A percentile compares a stretch with the other conserved stretches of the same genome.
These are phyloP conservation scores for Epichloe glyceriae DNA, from an alignment of 2,329 filamentous ascomycete genomes.

Conservation along the genomic window DNA sequence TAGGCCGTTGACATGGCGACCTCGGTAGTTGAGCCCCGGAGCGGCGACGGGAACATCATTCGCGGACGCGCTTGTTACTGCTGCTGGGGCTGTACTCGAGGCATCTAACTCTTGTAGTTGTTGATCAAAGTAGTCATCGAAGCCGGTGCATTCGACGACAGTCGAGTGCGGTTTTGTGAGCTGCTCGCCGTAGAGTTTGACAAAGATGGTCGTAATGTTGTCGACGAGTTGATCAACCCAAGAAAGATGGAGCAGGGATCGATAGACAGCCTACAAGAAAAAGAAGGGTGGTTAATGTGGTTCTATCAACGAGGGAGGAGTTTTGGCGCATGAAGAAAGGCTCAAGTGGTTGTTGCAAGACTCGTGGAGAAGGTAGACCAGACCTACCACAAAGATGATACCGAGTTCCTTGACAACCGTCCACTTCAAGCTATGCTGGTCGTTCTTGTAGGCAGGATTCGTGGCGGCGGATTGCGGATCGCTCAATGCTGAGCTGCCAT, in stretches of 20 bases:
- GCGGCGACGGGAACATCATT: conserved; percentile 14
- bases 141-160: conserved; percentile 62
- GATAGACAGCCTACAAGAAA: conserved; percentile 69
- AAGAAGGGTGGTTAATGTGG: too few relatives aligned
- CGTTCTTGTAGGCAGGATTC: conserved; percentile 71
- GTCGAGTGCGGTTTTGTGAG: conserved; percentile 70
- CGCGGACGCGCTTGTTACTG: conserved; percentile 15
- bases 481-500: conserved; percentile 46
- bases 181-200: conserved; percentile 80
- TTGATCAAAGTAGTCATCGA: conserved; percentile 90
- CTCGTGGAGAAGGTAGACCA: neutral
- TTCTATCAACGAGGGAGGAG: neutral
- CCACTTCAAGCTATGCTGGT: conserved; percentile 93
- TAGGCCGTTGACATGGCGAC: conserved; percentile 21
- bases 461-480: conserved; percentile 44
- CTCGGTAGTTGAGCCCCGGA: conserved; percentile 28
- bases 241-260: conserved; percentile 83
- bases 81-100: conserved; percentile 23
- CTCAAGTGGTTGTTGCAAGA: neutral
- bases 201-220: conserved; percentile 84
- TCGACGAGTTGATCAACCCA: conserved; percentile 97
- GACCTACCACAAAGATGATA: conserved; percentile 75
- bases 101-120: conserved; percentile 72
- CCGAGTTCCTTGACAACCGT: conserved; percentile 84
- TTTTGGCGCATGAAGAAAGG: neutral